Base-by-base conservation (phyloP, 2,329 filamentous ascomycete genomes). In the Verticillium longisporum region DNA sequence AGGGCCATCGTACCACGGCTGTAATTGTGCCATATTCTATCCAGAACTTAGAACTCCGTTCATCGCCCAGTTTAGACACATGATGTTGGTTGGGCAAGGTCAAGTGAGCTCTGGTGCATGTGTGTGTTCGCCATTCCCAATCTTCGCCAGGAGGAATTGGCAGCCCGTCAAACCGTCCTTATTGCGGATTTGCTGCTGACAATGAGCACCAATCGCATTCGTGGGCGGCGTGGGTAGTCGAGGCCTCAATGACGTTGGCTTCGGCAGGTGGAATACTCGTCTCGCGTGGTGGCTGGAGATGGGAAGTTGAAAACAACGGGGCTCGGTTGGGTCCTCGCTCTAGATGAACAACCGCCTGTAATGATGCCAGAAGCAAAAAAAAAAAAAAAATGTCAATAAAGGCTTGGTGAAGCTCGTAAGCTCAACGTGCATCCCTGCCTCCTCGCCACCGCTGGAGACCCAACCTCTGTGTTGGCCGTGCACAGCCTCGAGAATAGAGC, bases 21-120 rank as follows among this genome's bases (percentile, higher is more conserved):
- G 45, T 50, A 18, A n/a, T 21, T 50, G 45, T 2, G 45, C n/a
- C 45, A 18, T 10, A n/a, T 21, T 50, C 45, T 50, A 50, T 50
- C 45, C 21, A 50, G 21, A 50, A 18, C 45, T n/a, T 21, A 7
- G 45, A 18, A 21, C 7, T n/a, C 4, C 26, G 26, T 26, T 26
- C 26, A 26, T 26, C 26, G 26, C 26, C 26, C 26, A 26, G 26
- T 26, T 26, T 26, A 26, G 26, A 26, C 26, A 26, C 26, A 26
- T 26, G 26, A 4, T 26, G 3, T 26, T 26, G 26, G 26, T 26
- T 26, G 14, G 41, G 36, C 31, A 33, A 15, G 58, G 61, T 68
- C 66, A 65, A 72, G 70, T 72, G 69, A 73, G 71, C 68, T 62
- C 63, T 61, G 64, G 62, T 67, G 61, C 66, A 69, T 70, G 69